Evolutionary conservation across 2,329 filamentous ascomycete species (phyloP).

Genomic region (Aspergillus novofumigatus): DNA sequence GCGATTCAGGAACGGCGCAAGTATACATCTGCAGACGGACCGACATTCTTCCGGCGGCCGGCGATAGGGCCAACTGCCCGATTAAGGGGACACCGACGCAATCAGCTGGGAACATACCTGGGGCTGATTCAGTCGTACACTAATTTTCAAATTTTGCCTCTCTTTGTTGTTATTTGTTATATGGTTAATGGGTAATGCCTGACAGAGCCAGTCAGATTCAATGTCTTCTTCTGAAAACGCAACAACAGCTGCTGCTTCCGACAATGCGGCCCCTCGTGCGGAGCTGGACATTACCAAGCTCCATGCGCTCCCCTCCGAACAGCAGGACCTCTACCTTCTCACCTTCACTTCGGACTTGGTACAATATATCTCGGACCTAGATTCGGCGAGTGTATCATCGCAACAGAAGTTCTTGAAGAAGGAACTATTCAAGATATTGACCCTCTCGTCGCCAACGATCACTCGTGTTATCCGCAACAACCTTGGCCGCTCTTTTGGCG

Average conservation of each 20-base stretch:
- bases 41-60: conserved; percentile 26
- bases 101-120: neutral
- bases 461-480: conserved; percentile 88
- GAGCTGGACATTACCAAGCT: conserved; percentile 90
- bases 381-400: conserved; percentile 73
- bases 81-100: conserved; percentile 10
- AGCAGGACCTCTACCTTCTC: conserved; percentile 91
- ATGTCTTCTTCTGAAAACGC: conserved; percentile 39
- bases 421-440: conserved; percentile 90
- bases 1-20: neutral
- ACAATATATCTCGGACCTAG: conserved; percentile 68
- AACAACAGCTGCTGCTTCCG: conserved; percentile 30
- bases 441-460: conserved; percentile 72
- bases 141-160: neutral
- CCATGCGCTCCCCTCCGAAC: conserved; percentile 82
- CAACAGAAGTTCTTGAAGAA: conserved; percentile 92
- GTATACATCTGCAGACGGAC: conserved; percentile 22
- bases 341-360: conserved; percentile 80
- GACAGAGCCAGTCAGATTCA: conserved; percentile 14
- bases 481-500: conserved; percentile 75
- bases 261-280: conserved; percentile 31
- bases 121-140: neutral
- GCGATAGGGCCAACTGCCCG: conserved; percentile 17
- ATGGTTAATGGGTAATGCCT: conserved; percentile 11
- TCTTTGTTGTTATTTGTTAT: neutral